These are phyloP conservation scores for Polychaeton citri DNA, from an alignment of 2,329 filamentous ascomycete genomes.

Conservation along the genomic window DNA sequence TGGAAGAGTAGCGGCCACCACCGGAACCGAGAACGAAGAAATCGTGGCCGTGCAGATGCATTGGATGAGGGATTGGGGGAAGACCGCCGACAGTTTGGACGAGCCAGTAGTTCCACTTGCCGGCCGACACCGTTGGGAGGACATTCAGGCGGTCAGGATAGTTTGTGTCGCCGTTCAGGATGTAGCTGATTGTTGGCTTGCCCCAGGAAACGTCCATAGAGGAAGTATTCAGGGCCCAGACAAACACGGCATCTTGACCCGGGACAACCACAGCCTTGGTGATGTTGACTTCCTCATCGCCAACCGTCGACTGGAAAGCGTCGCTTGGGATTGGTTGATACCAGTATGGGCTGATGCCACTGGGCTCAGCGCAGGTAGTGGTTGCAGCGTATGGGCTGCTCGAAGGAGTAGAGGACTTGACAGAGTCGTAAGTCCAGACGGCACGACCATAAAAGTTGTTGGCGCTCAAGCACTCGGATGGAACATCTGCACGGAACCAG, in stretches of 20 bases:
- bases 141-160: slow-evolving; percentile 28
- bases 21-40: slow-evolving; percentile 19
- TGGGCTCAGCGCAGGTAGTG: slow-evolving; percentile 9
- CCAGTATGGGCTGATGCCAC: slow-evolving; percentile 15
- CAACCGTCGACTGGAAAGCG: slow-evolving; percentile 19
- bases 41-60: slow-evolving; percentile 24
- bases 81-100: slow-evolving; percentile 28
- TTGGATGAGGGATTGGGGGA: slow-evolving; percentile 24
- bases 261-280: slow-evolving; percentile 18
- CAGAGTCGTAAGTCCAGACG: slow-evolving; percentile 19
- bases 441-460: slow-evolving; percentile 19
- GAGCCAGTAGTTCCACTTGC: slow-evolving; percentile 34
- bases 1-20: slow-evolving; percentile 11
- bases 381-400: slow-evolving; percentile 8
- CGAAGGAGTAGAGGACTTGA: slow-evolving; percentile 2
- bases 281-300: slow-evolving; percentile 21
- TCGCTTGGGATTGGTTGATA: slow-evolving; percentile 19
- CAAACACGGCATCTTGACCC: slow-evolving; percentile 24
- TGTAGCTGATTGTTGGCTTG: slow-evolving; percentile 31
- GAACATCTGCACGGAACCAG: slow-evolving; percentile 23
- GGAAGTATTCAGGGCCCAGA: slow-evolving; percentile 27
- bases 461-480: slow-evolving; percentile 19
- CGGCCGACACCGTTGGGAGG: slow-evolving; percentile 24
- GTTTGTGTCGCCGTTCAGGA: slow-evolving; percentile 27
- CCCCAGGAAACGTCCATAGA: slow-evolving; percentile 31